These are phyloP conservation scores for Boletus tylopilopsis DNA, from an alignment of 768 basidiomycete genomes.

Conservation along the genomic window DNA sequence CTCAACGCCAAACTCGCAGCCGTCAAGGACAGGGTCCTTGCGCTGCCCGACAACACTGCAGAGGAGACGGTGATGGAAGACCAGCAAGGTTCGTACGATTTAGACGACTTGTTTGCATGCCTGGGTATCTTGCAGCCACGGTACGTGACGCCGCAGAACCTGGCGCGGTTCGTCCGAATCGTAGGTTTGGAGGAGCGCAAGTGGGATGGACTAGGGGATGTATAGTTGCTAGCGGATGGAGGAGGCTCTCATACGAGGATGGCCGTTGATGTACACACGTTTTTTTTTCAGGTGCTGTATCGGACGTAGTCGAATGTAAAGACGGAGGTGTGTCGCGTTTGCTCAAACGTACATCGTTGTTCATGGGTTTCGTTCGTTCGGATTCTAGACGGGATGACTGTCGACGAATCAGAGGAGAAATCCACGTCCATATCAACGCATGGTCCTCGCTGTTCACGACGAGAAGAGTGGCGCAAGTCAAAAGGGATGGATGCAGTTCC, in stretches of 20 bases:
- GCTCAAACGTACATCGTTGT: background rate
- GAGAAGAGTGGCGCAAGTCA: constrained; percentile 78
- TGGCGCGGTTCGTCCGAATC: constrained; percentile 38
- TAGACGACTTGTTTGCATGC: constrained; percentile 31
- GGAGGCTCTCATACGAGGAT: background rate
- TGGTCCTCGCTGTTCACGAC: constrained; percentile 69
- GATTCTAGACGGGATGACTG: constrained; percentile 47
- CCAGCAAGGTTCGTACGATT: constrained; percentile 56
- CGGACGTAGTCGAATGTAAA: constrained; percentile 4
- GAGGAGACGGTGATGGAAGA: constrained; percentile 29
- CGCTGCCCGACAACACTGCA: too few species aligned
- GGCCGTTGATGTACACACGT: constrained; percentile 14
- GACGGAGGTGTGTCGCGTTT: constrained; percentile 21
- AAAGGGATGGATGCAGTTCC: constrained; percentile 65
- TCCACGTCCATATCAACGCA: constrained; percentile 67
- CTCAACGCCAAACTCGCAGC: too few species aligned
- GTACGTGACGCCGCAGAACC: constrained; percentile 32
- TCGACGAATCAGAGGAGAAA: constrained; percentile 40
- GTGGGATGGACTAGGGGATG: background rate
- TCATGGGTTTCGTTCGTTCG: constrained; percentile 1
- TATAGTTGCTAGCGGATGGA: background rate
- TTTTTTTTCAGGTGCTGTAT: constrained; percentile 15
- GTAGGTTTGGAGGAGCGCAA: background rate
- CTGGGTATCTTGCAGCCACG: constrained; percentile 56
- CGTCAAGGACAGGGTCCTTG: too few species aligned